Evolutionary conservation across 2,329 filamentous ascomycete species (phyloP).

Genomic region (Colletotrichum trifolii): DNA sequence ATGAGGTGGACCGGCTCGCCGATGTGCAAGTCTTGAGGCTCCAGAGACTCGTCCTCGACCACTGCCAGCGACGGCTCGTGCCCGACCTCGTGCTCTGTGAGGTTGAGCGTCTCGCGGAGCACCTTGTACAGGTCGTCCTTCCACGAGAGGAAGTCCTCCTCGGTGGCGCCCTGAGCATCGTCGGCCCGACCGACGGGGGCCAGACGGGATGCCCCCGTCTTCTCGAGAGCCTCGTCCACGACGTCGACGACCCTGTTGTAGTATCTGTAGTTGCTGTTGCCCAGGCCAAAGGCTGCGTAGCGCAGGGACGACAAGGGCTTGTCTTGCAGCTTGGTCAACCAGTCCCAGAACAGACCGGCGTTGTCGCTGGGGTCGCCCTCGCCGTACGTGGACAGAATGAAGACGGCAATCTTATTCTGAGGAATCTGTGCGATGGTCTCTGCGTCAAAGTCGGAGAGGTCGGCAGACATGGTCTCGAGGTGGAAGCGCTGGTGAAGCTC

Average conservation of each 20-base stretch:
- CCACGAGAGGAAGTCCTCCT: conserved; percentile 52
- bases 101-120: conserved; percentile 37
- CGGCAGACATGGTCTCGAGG: conserved; percentile 52
- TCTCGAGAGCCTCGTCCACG: conserved; percentile 40
- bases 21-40: conserved; percentile 38
- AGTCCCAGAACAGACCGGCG: conserved; percentile 44
- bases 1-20: conserved; percentile 38
- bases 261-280: conserved; percentile 52
- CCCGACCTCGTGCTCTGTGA: conserved; percentile 39
- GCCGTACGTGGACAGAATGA: conserved; percentile 52
- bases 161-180: conserved; percentile 45
- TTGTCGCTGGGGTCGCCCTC: conserved; percentile 56
- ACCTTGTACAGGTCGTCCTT: conserved; percentile 44
- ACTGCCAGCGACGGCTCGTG: conserved; percentile 41
- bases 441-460: conserved; percentile 59
- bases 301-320: conserved; percentile 39
- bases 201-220: conserved; percentile 43
- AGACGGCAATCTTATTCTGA: conserved; percentile 44
- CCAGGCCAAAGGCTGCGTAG: conserved; percentile 51
- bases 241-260: conserved; percentile 50
- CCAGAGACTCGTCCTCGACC: conserved; percentile 37
- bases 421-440: conserved; percentile 48
- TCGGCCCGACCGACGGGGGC: conserved; percentile 45
- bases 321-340: conserved; percentile 38
- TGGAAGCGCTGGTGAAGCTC: conserved; percentile 53